A percentile compares a stretch with the other conserved stretches of the same genome.
phyloP scores from a whole-genome alignment of 805 yeast genomes.

The Saccharomycopsis oosterbeekiorum region DNA sequence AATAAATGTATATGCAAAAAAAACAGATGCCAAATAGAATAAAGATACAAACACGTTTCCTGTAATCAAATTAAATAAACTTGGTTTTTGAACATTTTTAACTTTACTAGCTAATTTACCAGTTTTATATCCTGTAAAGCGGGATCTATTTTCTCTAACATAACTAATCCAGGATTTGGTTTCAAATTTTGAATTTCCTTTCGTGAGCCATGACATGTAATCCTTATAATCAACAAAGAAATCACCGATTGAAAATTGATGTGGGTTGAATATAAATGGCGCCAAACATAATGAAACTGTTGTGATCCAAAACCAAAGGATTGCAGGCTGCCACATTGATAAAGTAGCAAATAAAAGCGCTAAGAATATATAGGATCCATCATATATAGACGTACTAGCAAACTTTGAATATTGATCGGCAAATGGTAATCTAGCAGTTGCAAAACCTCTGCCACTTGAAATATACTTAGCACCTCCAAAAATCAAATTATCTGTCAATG shows the following conservation, averaged over 20 bases:
- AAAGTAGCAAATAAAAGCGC: conserved; percentile 65
- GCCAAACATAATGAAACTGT: conserved; percentile 79
- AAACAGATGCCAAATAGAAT: conserved; percentile 69
- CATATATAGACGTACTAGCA: conserved; percentile 73
- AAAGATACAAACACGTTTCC: conserved; percentile 66
- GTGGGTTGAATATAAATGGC: conserved; percentile 95
- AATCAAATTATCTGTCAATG: conserved; percentile 59
- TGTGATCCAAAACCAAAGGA: conserved; percentile 96
- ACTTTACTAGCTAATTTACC: conserved; percentile 23
- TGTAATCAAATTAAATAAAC: conserved; percentile 55
- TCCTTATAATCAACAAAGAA: conserved; percentile 95
- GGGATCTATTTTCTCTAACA: conserved; percentile 71
- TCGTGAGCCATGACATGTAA: conserved; percentile 81
- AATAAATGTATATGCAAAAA: conserved; percentile 69
- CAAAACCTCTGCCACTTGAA: conserved; percentile 81
- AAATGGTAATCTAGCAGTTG: conserved; percentile 71
- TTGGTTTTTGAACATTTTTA: conserved; percentile 51
- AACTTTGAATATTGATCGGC: conserved; percentile 65
- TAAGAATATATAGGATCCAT: conserved; percentile 73
- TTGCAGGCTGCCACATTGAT: conserved; percentile 84
- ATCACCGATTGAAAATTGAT: conserved; percentile 93
- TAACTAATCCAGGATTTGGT: conserved; percentile 86
- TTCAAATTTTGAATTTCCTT: conserved; percentile 85
- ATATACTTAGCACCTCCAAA: conserved; percentile 85
- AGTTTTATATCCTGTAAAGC: conserved; percentile 72